Percentiles rank a stretch among this genome's conserved stretches.
phyloP scores from a whole-genome alignment of 2,329 filamentous ascomycete species.

The Bipolaris cookei region DNA sequence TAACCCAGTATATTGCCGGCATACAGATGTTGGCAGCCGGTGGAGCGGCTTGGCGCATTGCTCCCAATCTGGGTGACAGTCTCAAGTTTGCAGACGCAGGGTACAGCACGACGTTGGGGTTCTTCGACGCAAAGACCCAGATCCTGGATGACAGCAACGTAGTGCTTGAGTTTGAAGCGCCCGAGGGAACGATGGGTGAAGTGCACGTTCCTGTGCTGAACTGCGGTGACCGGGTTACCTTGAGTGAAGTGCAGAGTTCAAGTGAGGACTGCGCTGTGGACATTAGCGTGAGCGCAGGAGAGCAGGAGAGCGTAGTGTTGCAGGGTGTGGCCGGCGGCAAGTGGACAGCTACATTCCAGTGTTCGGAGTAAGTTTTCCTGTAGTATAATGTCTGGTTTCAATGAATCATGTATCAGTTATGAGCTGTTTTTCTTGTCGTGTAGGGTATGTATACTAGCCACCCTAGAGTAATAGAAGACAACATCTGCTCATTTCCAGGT shows the following conservation, averaged over 20 bases:
- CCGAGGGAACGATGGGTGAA: constrained; percentile 40
- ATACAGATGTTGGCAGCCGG: constrained; percentile 49
- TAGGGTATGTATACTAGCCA: background rate
- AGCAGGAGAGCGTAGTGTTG: constrained; percentile 20
- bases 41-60: constrained; percentile 48
- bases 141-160: constrained; percentile 21
- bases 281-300: constrained; percentile 16
- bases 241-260: constrained; percentile 26
- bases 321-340: constrained; percentile 29
- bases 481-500: no score
- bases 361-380: constrained; percentile 5
- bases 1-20: constrained; percentile 54
- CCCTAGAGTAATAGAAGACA: background rate
- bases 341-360: constrained; percentile 30
- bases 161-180: constrained; percentile 38
- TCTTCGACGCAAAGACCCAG: constrained; percentile 44
- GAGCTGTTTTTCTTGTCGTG: no score
- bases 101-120: constrained; percentile 47
- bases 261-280: constrained; percentile 26
- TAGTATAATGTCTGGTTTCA: no score
- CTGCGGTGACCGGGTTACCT: constrained; percentile 28
- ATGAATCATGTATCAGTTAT: background rate
- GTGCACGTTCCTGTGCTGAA: constrained; percentile 31
- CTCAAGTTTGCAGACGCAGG: constrained; percentile 48
- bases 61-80: constrained; percentile 44